Percentiles rank a stretch among this genome's conserved stretches.
phyloP scores from a whole-genome alignment of 306 rosid species.

The Potentilla sterilis region DNA sequence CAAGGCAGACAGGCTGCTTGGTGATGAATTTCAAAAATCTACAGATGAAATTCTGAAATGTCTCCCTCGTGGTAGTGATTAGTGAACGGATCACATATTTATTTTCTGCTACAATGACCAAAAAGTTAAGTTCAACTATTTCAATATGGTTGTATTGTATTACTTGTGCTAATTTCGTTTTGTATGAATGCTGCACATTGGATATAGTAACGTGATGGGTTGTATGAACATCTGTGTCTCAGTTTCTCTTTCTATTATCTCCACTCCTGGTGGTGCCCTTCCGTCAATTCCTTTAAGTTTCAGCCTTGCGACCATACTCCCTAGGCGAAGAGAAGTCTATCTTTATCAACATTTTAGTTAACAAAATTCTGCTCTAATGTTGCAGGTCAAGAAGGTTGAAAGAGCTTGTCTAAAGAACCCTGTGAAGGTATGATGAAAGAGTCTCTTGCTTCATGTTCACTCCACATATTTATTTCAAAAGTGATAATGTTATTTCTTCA shows the following conservation, averaged over 20 bases:
- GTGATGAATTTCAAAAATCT: slow-evolving; percentile 80
- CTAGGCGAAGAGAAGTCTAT: not conserved
- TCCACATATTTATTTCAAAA: not conserved
- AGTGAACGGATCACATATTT: slow-evolving; percentile 69
- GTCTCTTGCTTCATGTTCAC: not conserved
- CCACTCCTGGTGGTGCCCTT: no score
- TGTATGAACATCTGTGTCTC: not conserved
- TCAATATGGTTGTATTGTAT: not conserved
- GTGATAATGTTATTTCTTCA: slow-evolving; percentile 10
- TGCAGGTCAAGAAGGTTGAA: slow-evolving; percentile 84
- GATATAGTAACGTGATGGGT: not conserved
- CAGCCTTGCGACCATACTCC: no score
- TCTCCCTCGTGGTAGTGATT: slow-evolving; percentile 49
- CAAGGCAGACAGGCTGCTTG: slow-evolving; percentile 85
- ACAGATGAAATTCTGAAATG: slow-evolving; percentile 63
- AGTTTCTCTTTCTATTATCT: no score
- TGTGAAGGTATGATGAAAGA: slow-evolving; percentile 59
- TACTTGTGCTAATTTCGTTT: no score
- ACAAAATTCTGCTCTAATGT: slow-evolving; percentile 10
- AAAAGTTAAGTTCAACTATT: slow-evolving; percentile 52
- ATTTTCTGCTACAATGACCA: slow-evolving; percentile 97
- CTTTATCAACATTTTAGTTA: not conserved
- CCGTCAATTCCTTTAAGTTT: no score
- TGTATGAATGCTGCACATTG: not conserved
- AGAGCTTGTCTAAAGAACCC: slow-evolving; percentile 87